Base-by-base conservation (phyloP, 345 rosid species). In the Pseudoturritis turrita region DNA sequence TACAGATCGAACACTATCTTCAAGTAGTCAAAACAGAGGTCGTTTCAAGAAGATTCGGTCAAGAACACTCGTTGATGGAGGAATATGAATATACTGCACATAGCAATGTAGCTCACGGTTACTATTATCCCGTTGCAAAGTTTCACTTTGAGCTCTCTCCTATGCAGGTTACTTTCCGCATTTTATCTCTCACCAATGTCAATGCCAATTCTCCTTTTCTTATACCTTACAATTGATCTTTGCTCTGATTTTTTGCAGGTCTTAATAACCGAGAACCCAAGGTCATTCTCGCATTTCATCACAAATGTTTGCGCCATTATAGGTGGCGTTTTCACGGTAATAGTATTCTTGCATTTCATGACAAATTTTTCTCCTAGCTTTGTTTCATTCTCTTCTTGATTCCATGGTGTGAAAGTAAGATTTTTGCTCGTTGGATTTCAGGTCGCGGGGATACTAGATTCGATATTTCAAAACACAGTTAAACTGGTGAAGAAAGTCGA, bases 401-500 rank as follows among this genome's bases (percentile, higher is more conserved):
- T 40, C 10, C 19, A 41, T 39, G 13, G 28, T 31, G 13, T 11
- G 12, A 21, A 62, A 62, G 5, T 31, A 63, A n/a, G 8, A 33
- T 12, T 6, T 21, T 25, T 19, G 28, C 23, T 22, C 31, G 57
- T 68, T 63, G 19, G 72, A 53, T 46, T 60, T 36, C 94, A 92
- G 99, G 98, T 96, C 15, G 97, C 97, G 22, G 98, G 99, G 25
- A 90, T 96, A 77, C 19, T 96, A 85, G 99, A 96, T 80, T 84
- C 98, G 35, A 50, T 88, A 72, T 78, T 88, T 29, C 88, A 92
- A 79, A 84, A 81, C 82, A 88, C 99, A 57, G 55, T 86, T 45
- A 85, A 88, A 74, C 4, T 96, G 76, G 79, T 92, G 80, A 96
- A 90, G 75, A 96, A 96, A 41, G 78, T 96, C 25, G 97, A 96